Percentiles rank a stretch among this genome's conserved stretches.
Conservation (phyloP, 345 rosid genomes). For the Lepidium africanum region DNA sequence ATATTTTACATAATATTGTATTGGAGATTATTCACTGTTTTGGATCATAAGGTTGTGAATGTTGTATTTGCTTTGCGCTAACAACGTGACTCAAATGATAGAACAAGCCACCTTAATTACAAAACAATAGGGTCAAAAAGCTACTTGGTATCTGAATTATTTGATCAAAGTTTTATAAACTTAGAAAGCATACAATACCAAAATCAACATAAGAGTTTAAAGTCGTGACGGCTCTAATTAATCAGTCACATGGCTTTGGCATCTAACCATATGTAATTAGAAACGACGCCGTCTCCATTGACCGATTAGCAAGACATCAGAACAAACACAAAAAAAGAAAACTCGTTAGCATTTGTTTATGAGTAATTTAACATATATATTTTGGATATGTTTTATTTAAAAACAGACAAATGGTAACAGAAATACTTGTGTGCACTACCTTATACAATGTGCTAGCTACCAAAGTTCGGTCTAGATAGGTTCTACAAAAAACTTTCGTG, state of each 20-base stretch:
- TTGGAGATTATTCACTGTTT: no score
- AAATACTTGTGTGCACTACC: no score
- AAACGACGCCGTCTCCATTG: neutral
- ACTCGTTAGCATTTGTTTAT: neutral
- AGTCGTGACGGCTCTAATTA: slow-evolving; percentile 12
- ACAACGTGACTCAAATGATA: no score
- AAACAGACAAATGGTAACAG: no score
- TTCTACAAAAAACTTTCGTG: no score
- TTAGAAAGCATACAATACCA: neutral
- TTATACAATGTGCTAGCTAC: no score
- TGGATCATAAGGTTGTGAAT: no score
- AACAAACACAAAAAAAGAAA: neutral
- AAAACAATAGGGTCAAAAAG: neutral
- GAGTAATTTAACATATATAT: no score
- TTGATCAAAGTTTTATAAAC: neutral
- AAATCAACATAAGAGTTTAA: neutral
- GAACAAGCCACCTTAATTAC: no score
- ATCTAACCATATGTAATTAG: neutral
- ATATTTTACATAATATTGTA: neutral
- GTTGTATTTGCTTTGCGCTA: no score
- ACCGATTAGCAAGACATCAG: neutral
- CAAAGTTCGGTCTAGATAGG: no score
- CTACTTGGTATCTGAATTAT: slow-evolving; percentile 8
- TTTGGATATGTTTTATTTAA: no score
- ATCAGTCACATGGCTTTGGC: neutral